Percentiles rank a stretch among this genome's conserved stretches.
These are phyloP conservation scores for Podila epigama DNA, from an alignment of 192 early-diverging fungal genomes.

Conservation along the genomic window DNA sequence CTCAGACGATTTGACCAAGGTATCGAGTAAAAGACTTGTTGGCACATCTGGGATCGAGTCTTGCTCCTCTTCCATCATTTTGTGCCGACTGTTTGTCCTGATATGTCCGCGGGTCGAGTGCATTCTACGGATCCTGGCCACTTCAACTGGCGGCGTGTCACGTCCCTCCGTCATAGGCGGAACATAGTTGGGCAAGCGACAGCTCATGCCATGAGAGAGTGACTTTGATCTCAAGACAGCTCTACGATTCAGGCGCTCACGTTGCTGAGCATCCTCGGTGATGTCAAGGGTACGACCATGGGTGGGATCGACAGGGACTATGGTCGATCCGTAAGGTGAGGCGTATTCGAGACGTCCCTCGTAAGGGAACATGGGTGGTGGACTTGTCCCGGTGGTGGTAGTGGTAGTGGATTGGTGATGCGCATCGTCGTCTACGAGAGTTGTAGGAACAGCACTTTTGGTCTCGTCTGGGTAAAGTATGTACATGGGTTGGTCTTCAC, in stretches of 20 bases:
- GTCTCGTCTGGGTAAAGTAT: neutral
- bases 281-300: neutral
- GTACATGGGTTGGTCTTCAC: neutral
- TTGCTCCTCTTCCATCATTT: no score
- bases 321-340: neutral
- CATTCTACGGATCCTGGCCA: constrained; percentile 19
- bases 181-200: constrained; percentile 10
- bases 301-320: neutral
- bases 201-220: neutral
- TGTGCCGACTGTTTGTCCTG: neutral
- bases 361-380: neutral
- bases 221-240: constrained; percentile 6
- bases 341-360: neutral
- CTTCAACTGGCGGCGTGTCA: constrained; percentile 5
- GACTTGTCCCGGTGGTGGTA: no score
- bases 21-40: neutral
- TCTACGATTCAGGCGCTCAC: constrained; percentile 1
- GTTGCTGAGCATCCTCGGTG: constrained; percentile 6
- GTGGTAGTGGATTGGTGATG: no score
- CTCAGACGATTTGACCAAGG: neutral
- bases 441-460: no score
- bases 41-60: neutral
- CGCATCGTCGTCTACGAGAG: no score
- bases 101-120: neutral
- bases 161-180: constrained; percentile 5